phyloP scores from a whole-genome alignment of 805 yeast genomes.

The Kodamaea restingae region DNA sequence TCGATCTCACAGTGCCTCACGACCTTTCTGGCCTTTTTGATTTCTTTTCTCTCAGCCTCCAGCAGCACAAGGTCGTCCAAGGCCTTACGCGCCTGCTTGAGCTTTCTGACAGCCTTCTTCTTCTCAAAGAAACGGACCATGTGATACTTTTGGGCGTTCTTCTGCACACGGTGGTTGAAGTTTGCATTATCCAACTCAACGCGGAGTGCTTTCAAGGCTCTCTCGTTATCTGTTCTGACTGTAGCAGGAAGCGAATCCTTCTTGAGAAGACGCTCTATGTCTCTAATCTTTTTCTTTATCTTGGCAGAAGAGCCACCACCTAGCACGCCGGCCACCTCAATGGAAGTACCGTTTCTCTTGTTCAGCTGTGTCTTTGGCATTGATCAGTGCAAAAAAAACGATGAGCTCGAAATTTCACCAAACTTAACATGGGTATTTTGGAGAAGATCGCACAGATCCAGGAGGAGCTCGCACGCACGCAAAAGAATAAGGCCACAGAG shows the following conservation, averaged over 20 bases:
- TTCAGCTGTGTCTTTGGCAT: conserved; percentile 18
- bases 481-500: conserved; percentile 96
- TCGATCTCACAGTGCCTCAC: conserved; percentile 61
- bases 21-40: conserved; percentile 45
- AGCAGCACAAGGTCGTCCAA: conserved; percentile 31
- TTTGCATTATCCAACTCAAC: conserved; percentile 53
- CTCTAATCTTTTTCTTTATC: conserved; percentile 82
- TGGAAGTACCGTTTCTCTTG: conserved; percentile 18
- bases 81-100: conserved; percentile 48
- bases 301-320: conserved; percentile 44
- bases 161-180: conserved; percentile 41
- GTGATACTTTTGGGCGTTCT: conserved; percentile 71
- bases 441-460: conserved; percentile 88
- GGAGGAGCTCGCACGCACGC: conserved; percentile 91
- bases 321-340: conserved; percentile 26
- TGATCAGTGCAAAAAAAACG: neutral
- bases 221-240: conserved; percentile 64
- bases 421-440: conserved; percentile 15
- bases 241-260: conserved; percentile 61
- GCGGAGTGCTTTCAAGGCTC: conserved; percentile 64
- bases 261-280: conserved; percentile 66
- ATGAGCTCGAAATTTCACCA: conserved; percentile 6
- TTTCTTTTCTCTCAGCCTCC: conserved; percentile 31
- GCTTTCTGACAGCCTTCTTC: conserved; percentile 74
- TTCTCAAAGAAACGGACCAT: conserved; percentile 90